phyloP scores from a whole-genome alignment of 805 yeast species.

The Nematodospora valgi region DNA sequence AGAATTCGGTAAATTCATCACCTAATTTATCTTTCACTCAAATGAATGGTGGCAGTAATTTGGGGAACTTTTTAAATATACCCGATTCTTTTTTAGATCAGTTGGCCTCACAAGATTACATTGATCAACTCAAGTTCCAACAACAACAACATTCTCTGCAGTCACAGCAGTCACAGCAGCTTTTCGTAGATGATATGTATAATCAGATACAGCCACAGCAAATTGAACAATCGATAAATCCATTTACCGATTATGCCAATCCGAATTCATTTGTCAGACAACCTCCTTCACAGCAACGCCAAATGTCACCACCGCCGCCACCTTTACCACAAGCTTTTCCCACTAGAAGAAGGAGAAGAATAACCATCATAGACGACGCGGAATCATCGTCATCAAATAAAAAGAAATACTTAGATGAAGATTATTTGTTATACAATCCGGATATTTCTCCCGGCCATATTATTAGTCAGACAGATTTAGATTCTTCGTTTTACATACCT shows the following conservation, averaged over 20 bases:
- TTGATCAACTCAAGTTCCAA: constrained; percentile 8
- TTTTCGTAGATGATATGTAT: background rate
- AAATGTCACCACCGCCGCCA: constrained; percentile 3
- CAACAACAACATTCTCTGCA: constrained; percentile 4
- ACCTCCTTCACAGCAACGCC: constrained; percentile 2
- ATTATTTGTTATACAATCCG: constrained; percentile 36
- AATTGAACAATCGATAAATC: constrained; percentile 15
- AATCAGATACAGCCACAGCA: constrained; percentile 14
- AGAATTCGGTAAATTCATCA: constrained; percentile 11
- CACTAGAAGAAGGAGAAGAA: constrained; percentile 26
- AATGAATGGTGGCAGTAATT: constrained; percentile 14
- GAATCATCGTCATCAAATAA: constrained; percentile 5
- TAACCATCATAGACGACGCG: constrained; percentile 30
- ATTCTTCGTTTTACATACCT: constrained; percentile 30
- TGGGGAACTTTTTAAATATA: constrained; percentile 27
- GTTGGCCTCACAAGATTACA: constrained; percentile 13
- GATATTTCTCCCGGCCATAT: constrained; percentile 40
- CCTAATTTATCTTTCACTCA: constrained; percentile 10
- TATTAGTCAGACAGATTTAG: constrained; percentile 16
- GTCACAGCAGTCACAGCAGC: background rate
- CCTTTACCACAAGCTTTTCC: constrained; percentile 13
- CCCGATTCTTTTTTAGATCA: constrained; percentile 26
- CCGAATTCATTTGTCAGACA: constrained; percentile 27
- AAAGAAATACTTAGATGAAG: constrained; percentile 23
- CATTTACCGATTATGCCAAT: constrained; percentile 40